phyloP scores from a whole-genome alignment of 2,329 filamentous ascomycete genomes.

The Monilinia laxa region DNA sequence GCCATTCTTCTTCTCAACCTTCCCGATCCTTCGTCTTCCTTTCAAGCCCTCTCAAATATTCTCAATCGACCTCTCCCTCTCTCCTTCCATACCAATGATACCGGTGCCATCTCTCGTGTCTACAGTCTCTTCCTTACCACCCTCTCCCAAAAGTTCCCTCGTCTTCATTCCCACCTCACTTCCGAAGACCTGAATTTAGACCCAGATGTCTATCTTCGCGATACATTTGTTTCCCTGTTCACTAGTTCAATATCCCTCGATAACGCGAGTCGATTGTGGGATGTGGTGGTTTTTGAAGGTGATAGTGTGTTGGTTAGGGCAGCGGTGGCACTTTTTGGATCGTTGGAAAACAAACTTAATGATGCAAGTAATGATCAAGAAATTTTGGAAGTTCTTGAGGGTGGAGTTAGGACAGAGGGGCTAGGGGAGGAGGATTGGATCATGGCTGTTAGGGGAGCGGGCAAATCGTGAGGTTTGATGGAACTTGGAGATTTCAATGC shows the following conservation, averaged over 20 bases:
- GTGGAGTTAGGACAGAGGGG: constrained; percentile 27
- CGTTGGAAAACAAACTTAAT: constrained; percentile 52
- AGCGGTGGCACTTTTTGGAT: constrained; percentile 63
- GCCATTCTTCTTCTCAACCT: constrained; percentile 73
- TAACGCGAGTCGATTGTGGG: constrained; percentile 72
- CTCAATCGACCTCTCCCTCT: constrained; percentile 74
- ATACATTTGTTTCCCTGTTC: constrained; percentile 65
- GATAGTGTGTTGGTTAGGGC: constrained; percentile 70
- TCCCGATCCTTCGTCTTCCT: constrained; percentile 60
- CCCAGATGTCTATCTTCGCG: constrained; percentile 54
- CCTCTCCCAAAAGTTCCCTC: constrained; percentile 62
- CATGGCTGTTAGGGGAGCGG: constrained; percentile 31
- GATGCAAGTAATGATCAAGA: constrained; percentile 37
- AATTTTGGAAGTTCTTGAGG: constrained; percentile 28
- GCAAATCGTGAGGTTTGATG: constrained; percentile 27
- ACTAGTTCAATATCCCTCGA: constrained; percentile 64
- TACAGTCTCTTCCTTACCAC: constrained; percentile 69
- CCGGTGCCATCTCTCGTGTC: constrained; percentile 64
- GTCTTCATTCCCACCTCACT: constrained; percentile 64
- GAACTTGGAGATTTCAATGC: neutral
- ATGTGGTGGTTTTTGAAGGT: constrained; percentile 80
- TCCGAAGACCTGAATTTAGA: constrained; percentile 48
- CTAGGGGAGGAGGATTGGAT: constrained; percentile 37
- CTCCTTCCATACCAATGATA: constrained; percentile 71
- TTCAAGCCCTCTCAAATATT: constrained; percentile 72